Evolutionary conservation across 1,284 basidiomycete species (phyloP).

Genomic region (Volvariella surrecta): DNA sequence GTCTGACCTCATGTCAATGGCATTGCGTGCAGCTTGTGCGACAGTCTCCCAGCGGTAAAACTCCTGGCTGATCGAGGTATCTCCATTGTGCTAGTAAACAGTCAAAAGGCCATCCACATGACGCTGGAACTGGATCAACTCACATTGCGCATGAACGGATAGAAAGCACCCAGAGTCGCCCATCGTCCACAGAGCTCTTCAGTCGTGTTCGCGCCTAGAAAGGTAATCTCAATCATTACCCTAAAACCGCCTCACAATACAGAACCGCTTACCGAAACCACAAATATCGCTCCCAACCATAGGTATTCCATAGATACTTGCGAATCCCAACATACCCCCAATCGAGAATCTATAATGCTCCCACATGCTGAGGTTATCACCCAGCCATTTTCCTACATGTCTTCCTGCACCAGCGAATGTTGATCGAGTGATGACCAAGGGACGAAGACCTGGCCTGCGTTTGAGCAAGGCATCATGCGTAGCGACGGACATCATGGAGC

Average conservation of each 20-base stretch:
- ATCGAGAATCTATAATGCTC: conserved; percentile 51
- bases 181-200: conserved; percentile 59
- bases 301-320: conserved; percentile 54
- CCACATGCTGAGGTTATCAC: conserved; percentile 55
- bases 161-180: conserved; percentile 63
- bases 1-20: conserved; percentile 46
- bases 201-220: conserved; percentile 44
- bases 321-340: conserved; percentile 55
- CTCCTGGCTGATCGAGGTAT: conserved; percentile 50
- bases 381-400: conserved; percentile 64
- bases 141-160: conserved; percentile 66
- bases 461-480: conserved; percentile 55
- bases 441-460: conserved; percentile 49
- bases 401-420: conserved; percentile 63
- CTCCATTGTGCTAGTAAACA: conserved; percentile 41
- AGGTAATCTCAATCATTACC: background rate
- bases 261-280: conserved; percentile 39
- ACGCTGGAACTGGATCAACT: conserved; percentile 14
- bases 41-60: conserved; percentile 59
- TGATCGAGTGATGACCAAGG: conserved; percentile 65
- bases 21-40: conserved; percentile 51
- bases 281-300: conserved; percentile 68
- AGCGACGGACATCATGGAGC: conserved; percentile 60
- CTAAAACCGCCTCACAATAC: background rate
- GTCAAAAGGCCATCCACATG: background rate